These are phyloP conservation scores for Sclerotinia subarctica DNA, from an alignment of 2,329 filamentous ascomycete species.

Conservation along the genomic window DNA sequence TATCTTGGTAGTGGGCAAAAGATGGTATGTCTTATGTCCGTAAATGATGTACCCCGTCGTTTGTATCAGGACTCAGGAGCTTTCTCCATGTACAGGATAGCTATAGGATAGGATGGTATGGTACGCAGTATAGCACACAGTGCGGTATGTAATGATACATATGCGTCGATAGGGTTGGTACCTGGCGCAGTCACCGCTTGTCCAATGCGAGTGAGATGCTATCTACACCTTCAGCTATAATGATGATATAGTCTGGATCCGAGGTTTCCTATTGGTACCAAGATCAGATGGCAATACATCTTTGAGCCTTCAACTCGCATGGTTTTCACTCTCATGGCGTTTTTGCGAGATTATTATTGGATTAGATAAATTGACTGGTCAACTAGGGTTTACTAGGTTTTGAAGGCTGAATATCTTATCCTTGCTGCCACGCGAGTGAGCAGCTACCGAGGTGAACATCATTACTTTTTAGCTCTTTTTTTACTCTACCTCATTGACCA, in stretches of 20 bases:
- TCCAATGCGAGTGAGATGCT: constrained; percentile 17
- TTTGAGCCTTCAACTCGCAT: constrained; percentile 13
- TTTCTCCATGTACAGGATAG: neutral
- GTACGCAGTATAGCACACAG: neutral
- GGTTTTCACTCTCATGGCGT: neutral
- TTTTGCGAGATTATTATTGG: constrained; percentile 7
- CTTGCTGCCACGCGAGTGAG: constrained; percentile 13
- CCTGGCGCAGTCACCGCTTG: constrained; percentile 20
- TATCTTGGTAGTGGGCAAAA: neutral
- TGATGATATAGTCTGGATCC: neutral
- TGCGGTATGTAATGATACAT: constrained; percentile 1
- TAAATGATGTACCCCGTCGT: neutral
- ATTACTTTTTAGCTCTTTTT: neutral
- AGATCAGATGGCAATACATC: neutral
- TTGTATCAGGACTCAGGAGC: neutral
- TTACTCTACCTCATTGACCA: neutral
- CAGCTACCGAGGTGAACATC: constrained; percentile 14
- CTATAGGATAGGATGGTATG: neutral
- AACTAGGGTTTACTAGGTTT: neutral
- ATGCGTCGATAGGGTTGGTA: neutral
- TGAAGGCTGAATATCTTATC: constrained; percentile 14
- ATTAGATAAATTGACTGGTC: constrained; percentile 5
- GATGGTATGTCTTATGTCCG: neutral
- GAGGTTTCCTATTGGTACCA: neutral
- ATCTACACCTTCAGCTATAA: constrained; percentile 18